Base-by-base conservation (phyloP, 176 grass and related monocot species). In the Zizania latifolia region DNA sequence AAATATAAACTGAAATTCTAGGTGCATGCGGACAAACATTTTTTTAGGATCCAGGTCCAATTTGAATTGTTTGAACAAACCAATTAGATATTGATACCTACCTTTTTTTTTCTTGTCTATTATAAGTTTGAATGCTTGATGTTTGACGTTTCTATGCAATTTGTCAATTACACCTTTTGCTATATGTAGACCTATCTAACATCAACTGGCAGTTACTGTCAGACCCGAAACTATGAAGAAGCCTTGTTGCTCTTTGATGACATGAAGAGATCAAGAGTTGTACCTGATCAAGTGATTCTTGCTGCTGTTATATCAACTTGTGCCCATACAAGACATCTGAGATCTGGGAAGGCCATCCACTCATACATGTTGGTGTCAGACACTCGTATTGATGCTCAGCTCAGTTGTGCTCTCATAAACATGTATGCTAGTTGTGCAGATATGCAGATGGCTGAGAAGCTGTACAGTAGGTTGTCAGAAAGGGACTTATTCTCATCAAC, bases 231-330 rank as follows among this genome's bases (percentile, higher is more conserved):
- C 43, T 93, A 93, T 32, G 68, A 75, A 53, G 94, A 89, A 80
- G 83, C 90, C 26, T 70, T 93, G 67, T 29, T 82, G 70, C 79
- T 91, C 24, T 93, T 93, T 75, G 79, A 84, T 84, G 72, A 85
- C 58, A 89, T 97, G 94, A 93, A 87, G 75, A 89, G 75, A 39
- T 97, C 86, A 22, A 84, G 84, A 68, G 41, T 93, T 65, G 32
- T 82, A 60, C 83, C 94, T 37, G 94, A 97, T 62, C 83, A 76
- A 58, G 50, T 91, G 40, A 86, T 93, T 65, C 78, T 97, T 86
- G 75, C 86, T 75, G 89, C 80, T 68, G 66, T 85, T 56, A 55
- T 97, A 68, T 81, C 90, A 37, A 83, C 88, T n/a, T 93, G 94
- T 83, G 69, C 56, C 10, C 83, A 77, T 71, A 44, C 78, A 33